Base-by-base conservation (phyloP, 108 stramenopile species). In the Schizochytrium sp. region DNA sequence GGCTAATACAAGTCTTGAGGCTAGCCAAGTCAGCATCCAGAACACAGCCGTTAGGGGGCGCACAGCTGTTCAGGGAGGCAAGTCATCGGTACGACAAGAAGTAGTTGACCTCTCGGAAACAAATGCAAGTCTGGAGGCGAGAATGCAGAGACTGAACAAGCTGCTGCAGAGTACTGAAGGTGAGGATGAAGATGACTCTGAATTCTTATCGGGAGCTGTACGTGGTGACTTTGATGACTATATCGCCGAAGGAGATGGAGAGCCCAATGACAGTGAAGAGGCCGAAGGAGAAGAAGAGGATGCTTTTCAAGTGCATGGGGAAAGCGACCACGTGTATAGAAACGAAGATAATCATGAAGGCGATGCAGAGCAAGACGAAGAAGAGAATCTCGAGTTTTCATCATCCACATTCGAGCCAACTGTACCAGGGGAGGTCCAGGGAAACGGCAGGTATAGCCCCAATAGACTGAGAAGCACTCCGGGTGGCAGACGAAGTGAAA, bases 121-220 rank as follows among this genome's bases (percentile, higher is more conserved):
- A 1, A 69, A 69, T 38, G 64, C 64, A 15, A 69, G 64, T 44
- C 64, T 69, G 44, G 64, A 69, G 64, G 64, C 64, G 42, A 69
- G 64, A 15, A 69, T 69, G 64, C 64, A 69, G 64, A 38, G 64
- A 38, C 64, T 69, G 2, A 44, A 69, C 15, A 69, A 69, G 64
- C 64, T 69, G 64, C 64, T 69, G 40, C 64, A 69, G 64, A 15
- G 0, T 17, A 17, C 13, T 17, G 57, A 69, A 8, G 15, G 44
- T 44, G 64, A 69, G 4, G 61, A 64, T 38, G 5, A 0, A 38
- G 64, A 15, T 69, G 64, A 69, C 3, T 8, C 40, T 69, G 64
- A 38, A 28, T 12, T 7, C 40, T 44, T 38, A 69, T 44, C 42
- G 44, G 19, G 2, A 69, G 2, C 2, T 69, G 42, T 38, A 44